Evolutionary conservation across 257 asterid genomes (phyloP), one percentile per base, ranked within the genome.

Genomic region (Scutellaria barbata): DNA sequence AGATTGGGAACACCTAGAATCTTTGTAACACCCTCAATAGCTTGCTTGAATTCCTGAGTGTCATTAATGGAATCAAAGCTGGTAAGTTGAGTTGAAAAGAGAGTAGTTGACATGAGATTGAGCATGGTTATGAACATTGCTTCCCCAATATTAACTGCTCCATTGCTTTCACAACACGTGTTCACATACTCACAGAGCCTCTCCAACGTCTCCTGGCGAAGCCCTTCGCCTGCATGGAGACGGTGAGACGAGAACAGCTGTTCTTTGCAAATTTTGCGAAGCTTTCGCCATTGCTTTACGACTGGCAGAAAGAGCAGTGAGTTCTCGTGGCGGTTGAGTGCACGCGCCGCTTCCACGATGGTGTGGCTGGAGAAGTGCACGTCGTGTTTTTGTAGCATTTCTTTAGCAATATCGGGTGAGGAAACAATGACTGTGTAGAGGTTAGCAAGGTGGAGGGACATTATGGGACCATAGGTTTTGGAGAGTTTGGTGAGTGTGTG

Each of bases 221-320:
- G 60, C n/a, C 60, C 60, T 5, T 18, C 7, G 60, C 60, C 20
- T 8, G 8, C 39, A 2, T 54, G n/a, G n/a, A 22, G 42, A 33
- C 5, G 63, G 0, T 11, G 10, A 1, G 8, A 6, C 2, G 85
- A 74, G 72, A 83, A 83, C 59, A 83, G 39, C 37, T 55, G 40
- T 5, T 55, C 61, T 55, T 40, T 11, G 40, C 40, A 55, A 20
- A 55, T 55, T 10, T 59, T 67, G 10, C 87, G 80, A 0, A 59
- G 25, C 35, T 57, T 73, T 5, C 79, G 56, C 87, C 87, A 83
- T 45, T 16, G 40, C n/a, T 12, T 9, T 11, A 72, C 79, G 6
- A 57, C 80, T 0, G 85, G 80, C 16, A 79, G 40, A 72, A 57
- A 82, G 1, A 50, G 63, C 7, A 81, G 0, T 2, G 80, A 70